Evolutionary conservation across 805 yeast genomes (phyloP).

Genomic region (Saccharomycopsis amapae): DNA sequence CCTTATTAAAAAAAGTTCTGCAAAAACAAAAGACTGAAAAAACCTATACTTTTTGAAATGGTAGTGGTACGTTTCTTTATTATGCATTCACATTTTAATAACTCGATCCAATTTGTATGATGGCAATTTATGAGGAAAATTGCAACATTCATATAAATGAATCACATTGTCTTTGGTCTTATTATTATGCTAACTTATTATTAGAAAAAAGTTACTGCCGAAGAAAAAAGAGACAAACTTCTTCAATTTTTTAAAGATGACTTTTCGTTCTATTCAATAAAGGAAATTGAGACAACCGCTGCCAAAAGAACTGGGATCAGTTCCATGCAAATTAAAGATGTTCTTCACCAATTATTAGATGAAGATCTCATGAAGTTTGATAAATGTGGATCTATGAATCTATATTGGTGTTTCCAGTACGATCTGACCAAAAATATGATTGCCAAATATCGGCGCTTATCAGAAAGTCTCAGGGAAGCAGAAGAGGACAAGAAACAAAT

Average conservation of each 20-base stretch:
- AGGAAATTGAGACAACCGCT: conserved; percentile 43
- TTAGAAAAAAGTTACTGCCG: conserved; percentile 31
- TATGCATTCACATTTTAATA: background rate
- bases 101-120: too few species aligned
- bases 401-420: conserved; percentile 44
- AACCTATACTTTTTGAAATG: too few species aligned
- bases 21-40: too few species aligned
- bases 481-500: background rate
- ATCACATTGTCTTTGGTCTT: background rate
- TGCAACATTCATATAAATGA: background rate
- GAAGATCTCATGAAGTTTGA: conserved; percentile 43
- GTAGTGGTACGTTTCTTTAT: background rate
- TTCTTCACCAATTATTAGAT: conserved; percentile 40
- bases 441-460: conserved; percentile 7
- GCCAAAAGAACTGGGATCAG: conserved; percentile 42
- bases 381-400: conserved; percentile 47
- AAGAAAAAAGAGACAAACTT: conserved; percentile 35
- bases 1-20: too few species aligned
- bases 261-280: conserved; percentile 39
- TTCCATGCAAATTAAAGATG: conserved; percentile 48
- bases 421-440: conserved; percentile 22
- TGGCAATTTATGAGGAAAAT: background rate
- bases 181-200: background rate
- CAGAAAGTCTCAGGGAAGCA: conserved; percentile 5
- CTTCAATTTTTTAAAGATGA: conserved; percentile 34